Base-by-base conservation (phyloP, 1,284 basidiomycete genomes). In the Fomitopsis betulina region DNA sequence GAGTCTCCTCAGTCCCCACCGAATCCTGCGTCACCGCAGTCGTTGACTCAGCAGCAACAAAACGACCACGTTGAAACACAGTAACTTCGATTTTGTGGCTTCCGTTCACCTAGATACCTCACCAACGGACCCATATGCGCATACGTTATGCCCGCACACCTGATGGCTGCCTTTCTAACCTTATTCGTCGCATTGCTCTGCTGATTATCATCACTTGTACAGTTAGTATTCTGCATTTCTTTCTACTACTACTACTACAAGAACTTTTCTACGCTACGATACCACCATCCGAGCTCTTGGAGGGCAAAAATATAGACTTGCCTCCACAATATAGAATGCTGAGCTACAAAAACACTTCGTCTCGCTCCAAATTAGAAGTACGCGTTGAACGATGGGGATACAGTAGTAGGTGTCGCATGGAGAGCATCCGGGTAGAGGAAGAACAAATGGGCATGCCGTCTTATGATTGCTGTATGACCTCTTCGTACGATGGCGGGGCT, bases 401-500 rank as follows among this genome's bases (percentile, higher is more conserved):
- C 27, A 30, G 49, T 21, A 23, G 21, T 51, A 51, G 23, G 32
- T 19, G 21, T 33, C 32, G 32, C 49, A 51, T 51, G 21, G 49
- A 30, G 2, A 51, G n/a, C 33, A 21, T 51, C 30, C 33, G n/a
- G 32, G 23, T 25, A 15, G 4, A 30, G 12, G 33, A n/a, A 25
- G 30, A 2, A 17, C 19, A 30, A 30, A 30, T 5, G 27, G 2
- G 5, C 27, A 12, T 27, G 49, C 3, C 12, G 30, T 35, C 9
- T 51, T n/a, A 51, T 21, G 32, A 51, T 2, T 32, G 25, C 32
- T 42, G 23, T 4, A 63, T 60, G 35, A 60, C 63, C 21, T 64
- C 74, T 58, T 80, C 79, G 65, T 89, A 89, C 12, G 78, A 70
- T 7, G 87, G 87, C 0, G 87, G 87, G 35, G 78, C 75, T 64